These are phyloP conservation scores for Neonectria magnoliae DNA, from an alignment of 2,329 filamentous ascomycete genomes.

Conservation along the genomic window DNA sequence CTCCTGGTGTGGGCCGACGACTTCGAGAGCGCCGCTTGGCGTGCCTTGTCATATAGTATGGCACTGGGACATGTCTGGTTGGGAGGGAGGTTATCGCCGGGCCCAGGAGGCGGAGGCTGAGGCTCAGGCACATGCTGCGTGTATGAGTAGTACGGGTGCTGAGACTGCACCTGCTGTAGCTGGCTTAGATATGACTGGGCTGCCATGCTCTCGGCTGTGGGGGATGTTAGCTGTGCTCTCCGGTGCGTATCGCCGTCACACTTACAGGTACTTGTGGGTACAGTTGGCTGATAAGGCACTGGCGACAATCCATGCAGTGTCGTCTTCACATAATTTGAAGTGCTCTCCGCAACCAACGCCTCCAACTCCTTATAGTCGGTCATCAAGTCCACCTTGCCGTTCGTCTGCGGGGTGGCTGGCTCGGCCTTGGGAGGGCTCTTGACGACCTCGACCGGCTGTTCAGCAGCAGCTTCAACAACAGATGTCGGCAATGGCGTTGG, in stretches of 20 bases:
- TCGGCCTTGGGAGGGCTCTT: conserved; percentile 42
- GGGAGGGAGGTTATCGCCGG: conserved; percentile 59
- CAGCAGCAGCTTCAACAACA: conserved; percentile 33
- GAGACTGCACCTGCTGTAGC: conserved; percentile 51
- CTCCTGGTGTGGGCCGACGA: conserved; percentile 64
- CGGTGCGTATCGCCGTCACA: not conserved
- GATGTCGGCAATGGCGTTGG: conserved; percentile 5
- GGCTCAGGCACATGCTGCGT: conserved; percentile 50
- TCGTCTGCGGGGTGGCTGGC: conserved; percentile 38
- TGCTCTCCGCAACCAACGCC: conserved; percentile 56
- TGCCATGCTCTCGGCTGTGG: conserved; percentile 46
- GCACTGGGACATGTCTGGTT: conserved; percentile 66
- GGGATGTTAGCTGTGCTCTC: conserved; percentile 12
- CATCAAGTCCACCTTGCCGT: conserved; percentile 46
- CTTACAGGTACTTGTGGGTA: conserved; percentile 52
- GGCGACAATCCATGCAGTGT: conserved; percentile 56
- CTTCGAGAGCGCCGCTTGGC: conserved; percentile 67
- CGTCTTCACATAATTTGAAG: conserved; percentile 56
- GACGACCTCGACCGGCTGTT: conserved; percentile 34
- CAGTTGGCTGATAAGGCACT: conserved; percentile 54
- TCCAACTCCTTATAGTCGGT: conserved; percentile 56
- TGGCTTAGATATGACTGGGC: conserved; percentile 52
- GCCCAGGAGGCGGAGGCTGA: conserved; percentile 42
- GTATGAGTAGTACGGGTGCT: conserved; percentile 50
- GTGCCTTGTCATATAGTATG: conserved; percentile 66